These are phyloP conservation scores for Achaetomium macrosporum DNA, from an alignment of 2,329 filamentous ascomycete genomes.

Conservation along the genomic window DNA sequence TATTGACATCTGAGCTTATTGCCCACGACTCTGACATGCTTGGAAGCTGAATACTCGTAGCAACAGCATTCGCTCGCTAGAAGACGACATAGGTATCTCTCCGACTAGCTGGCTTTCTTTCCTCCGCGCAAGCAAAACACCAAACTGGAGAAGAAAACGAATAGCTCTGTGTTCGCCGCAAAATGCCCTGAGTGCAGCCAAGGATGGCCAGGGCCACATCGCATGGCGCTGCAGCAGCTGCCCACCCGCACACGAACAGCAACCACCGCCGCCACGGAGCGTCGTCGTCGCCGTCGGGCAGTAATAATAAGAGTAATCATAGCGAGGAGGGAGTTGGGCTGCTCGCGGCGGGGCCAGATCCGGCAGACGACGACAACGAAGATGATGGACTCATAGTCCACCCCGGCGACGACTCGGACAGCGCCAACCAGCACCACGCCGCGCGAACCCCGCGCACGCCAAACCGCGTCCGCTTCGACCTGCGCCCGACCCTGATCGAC, in stretches of 20 bases:
- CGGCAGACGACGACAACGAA: slow-evolving; percentile 2
- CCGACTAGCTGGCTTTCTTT: not conserved
- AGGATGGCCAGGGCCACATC: slow-evolving; percentile 29
- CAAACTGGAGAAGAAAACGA: not conserved
- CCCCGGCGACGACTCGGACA: slow-evolving; percentile 2
- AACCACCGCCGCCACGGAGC: not conserved
- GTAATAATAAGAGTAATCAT: not conserved
- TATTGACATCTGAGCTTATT: not conserved
- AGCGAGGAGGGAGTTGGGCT: slow-evolving; percentile 25
- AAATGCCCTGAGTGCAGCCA: slow-evolving; percentile 25
- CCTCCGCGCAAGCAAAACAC: not conserved
- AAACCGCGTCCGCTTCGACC: slow-evolving; percentile 70
- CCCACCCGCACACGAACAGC: slow-evolving; percentile 2
- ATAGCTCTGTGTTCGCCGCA: not conserved
- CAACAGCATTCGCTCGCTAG: no score
- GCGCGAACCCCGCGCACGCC: slow-evolving; percentile 53
- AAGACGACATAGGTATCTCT: not conserved
- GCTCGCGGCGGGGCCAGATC: slow-evolving; percentile 18
- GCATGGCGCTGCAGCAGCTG: slow-evolving; percentile 22
- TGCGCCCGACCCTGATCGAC: slow-evolving; percentile 41
- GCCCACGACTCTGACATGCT: not conserved
- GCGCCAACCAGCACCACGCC: slow-evolving; percentile 12
- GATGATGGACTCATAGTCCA: slow-evolving; percentile 11
- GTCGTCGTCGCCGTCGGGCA: not conserved
- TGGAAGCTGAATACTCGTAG: no score